Conservation (phyloP, 805 yeast species). For the Kregervanrija pseudodelftensis region DNA sequence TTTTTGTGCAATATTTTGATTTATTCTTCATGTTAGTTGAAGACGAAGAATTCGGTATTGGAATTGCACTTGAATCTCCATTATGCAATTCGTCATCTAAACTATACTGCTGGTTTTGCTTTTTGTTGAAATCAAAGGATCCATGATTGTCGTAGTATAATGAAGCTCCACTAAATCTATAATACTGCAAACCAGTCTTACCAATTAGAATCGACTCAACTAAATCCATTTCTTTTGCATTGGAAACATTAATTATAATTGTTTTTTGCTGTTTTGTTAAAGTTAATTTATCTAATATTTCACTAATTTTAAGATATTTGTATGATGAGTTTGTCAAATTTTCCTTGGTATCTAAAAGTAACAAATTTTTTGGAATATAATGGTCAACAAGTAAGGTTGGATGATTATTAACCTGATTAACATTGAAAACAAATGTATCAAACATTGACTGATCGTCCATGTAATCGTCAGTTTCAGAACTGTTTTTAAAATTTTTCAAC, state of each 20-base stretch:
- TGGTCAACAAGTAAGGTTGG: conserved; percentile 71
- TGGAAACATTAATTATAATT: conserved; percentile 47
- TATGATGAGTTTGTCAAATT: conserved; percentile 47
- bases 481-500: neutral
- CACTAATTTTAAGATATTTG: conserved; percentile 50
- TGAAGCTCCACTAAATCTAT: conserved; percentile 60
- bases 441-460: conserved; percentile 29
- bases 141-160: conserved; percentile 32
- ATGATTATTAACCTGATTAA: conserved; percentile 50
- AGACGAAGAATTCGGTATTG: neutral
- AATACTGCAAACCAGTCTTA: conserved; percentile 48
- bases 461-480: neutral
- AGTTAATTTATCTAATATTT: conserved; percentile 34
- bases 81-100: conserved; percentile 6
- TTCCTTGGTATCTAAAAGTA: conserved; percentile 59
- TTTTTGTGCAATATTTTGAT: neutral
- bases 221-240: conserved; percentile 65
- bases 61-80: neutral
- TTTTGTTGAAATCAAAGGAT: conserved; percentile 22
- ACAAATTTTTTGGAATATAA: conserved; percentile 62
- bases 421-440: conserved; percentile 37
- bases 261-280: conserved; percentile 18
- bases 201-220: conserved; percentile 78
- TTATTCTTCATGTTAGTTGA: neutral
- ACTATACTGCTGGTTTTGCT: conserved; percentile 6